phyloP scores from a whole-genome alignment of 2,329 filamentous ascomycete species.

The Colletotrichum sp. region DNA sequence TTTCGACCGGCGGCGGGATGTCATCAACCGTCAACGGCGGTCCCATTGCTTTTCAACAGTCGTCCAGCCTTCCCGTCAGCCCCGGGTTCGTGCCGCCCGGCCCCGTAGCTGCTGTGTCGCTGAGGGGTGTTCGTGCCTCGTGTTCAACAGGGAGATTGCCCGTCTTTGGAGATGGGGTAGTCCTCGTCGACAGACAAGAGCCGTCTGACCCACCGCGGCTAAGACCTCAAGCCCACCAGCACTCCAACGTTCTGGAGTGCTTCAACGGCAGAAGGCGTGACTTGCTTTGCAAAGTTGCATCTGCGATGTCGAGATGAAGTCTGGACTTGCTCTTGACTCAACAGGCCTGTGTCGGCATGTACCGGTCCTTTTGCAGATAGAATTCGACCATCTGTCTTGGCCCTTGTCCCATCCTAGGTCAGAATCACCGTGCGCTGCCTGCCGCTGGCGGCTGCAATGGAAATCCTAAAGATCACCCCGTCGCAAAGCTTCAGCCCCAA shows the following conservation, averaged over 20 bases:
- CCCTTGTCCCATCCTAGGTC: not conserved
- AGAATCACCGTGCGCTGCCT: constrained; percentile 1
- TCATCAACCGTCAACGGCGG: not conserved
- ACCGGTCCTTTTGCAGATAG: not conserved
- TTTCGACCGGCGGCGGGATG: not conserved
- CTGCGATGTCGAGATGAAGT: not conserved
- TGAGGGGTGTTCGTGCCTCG: not conserved
- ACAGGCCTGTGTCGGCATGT: not conserved
- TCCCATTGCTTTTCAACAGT: not conserved
- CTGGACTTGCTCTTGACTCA: not conserved
- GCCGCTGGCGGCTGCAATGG: not conserved
- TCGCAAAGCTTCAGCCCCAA: not conserved
- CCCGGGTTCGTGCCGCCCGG: constrained; percentile 10
- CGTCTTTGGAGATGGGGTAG: not conserved
- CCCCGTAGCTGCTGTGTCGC: constrained; percentile 8
- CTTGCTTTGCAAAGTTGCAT: not conserved
- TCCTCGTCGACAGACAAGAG: not conserved
- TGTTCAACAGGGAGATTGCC: not conserved
- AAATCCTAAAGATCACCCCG: not conserved
- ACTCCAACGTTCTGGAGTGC: not conserved
- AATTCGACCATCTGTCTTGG: not conserved
- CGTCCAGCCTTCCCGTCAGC: not conserved
- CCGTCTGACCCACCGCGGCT: not conserved
- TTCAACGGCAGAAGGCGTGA: not conserved
- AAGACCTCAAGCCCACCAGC: not conserved